Evolutionary conservation across 331 rosid species (phyloP).

Genomic region (Cydonia oblonga): DNA sequence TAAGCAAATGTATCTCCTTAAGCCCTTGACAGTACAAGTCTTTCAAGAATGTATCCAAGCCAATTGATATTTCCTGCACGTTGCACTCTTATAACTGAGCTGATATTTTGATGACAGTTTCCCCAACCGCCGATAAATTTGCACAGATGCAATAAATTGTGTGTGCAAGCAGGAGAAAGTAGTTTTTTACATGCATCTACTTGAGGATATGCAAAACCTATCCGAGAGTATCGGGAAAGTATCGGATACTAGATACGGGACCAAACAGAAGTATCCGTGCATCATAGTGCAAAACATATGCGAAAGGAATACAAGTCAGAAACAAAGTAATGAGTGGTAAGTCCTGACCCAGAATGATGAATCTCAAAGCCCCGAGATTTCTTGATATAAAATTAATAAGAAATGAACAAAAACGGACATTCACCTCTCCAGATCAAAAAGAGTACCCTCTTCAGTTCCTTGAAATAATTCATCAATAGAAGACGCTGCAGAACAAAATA

Average conservation of each 20-base stretch:
- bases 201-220: not conserved
- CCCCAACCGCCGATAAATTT: not conserved
- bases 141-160: not conserved
- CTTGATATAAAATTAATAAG: too few relatives aligned
- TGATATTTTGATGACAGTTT: not conserved
- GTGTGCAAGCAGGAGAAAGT: not conserved
- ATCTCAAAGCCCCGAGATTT: not conserved
- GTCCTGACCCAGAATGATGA: not conserved
- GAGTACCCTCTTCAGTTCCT: constrained; percentile 91
- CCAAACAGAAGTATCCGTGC: too few relatives aligned
- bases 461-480: constrained; percentile 82
- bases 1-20: not conserved
- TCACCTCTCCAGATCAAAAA: constrained; percentile 89
- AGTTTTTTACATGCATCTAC: not conserved
- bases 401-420: not conserved
- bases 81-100: not conserved
- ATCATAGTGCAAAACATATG: too few relatives aligned
- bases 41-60: not conserved
- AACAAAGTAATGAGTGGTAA: not conserved
- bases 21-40: not conserved
- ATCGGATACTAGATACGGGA: too few relatives aligned
- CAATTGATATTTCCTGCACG: not conserved
- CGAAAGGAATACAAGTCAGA: not conserved
- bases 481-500: constrained; percentile 69
- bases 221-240: too few relatives aligned